Conservation (phyloP, 805 yeast species). For the Nakazawaea laoshanensis region DNA sequence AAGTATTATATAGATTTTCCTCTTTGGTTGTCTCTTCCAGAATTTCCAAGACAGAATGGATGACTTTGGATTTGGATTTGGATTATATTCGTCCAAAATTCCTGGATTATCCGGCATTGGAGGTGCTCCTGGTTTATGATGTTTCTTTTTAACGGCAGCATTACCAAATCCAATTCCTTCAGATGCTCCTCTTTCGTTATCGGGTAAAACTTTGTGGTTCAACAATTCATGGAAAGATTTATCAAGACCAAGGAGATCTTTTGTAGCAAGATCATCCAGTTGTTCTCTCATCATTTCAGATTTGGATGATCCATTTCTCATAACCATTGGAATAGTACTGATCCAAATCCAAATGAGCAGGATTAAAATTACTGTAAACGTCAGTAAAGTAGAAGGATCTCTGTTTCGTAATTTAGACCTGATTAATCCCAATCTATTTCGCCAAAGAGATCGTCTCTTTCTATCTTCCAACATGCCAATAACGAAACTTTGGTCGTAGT, state of each 20-base stretch:
- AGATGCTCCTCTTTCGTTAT: conserved; percentile 13
- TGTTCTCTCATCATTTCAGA: background rate
- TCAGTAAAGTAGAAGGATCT: background rate
- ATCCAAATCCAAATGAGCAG: background rate
- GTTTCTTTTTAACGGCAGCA: conserved; percentile 11
- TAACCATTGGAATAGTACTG: too few relatives aligned
- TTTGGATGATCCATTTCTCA: too few relatives aligned
- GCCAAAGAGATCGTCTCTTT: too few relatives aligned
- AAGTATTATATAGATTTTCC: conserved; percentile 25
- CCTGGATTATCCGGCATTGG: conserved; percentile 19
- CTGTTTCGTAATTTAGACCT: too few relatives aligned
- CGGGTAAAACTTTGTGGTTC: conserved; percentile 16
- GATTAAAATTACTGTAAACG: background rate
- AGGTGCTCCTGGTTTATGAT: conserved; percentile 20
- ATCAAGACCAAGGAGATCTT: conserved; percentile 9
- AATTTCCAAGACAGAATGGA: background rate
- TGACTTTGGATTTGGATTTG: background rate
- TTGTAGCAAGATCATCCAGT: conserved; percentile 5
- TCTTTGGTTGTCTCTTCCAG: conserved; percentile 14
- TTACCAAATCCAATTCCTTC: conserved; percentile 14
- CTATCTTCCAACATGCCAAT: too few relatives aligned
- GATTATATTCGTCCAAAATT: conserved; percentile 12
- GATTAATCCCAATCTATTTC: too few relatives aligned
- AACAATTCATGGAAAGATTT: conserved; percentile 16
- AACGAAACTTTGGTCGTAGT: too few relatives aligned